These are phyloP conservation scores for Aurantiochytrium sp. DNA, from an alignment of 108 stramenopile genomes.

Conservation along the genomic window DNA sequence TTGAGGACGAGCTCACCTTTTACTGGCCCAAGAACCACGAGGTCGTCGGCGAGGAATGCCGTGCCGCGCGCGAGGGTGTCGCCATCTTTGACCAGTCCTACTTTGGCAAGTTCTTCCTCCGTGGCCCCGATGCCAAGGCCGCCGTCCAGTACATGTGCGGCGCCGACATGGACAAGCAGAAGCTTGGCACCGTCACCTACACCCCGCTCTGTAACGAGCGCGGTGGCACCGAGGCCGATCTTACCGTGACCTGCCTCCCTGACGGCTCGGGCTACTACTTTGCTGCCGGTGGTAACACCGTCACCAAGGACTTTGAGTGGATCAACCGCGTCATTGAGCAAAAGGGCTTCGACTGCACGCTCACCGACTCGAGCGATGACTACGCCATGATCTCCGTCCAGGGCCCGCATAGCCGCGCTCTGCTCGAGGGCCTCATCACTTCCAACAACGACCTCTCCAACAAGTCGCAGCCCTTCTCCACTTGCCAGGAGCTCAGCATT, in stretches of 20 bases:
- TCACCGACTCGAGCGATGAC: constrained; percentile 27
- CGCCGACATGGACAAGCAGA: constrained; percentile 17
- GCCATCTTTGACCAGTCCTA: constrained; percentile 37
- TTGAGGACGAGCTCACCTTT: constrained; percentile 22
- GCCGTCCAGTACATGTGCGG: constrained; percentile 24
- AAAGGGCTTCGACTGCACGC: neutral
- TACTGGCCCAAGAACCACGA: constrained; percentile 23
- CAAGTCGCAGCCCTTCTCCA: constrained; percentile 18
- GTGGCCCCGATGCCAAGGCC: constrained; percentile 21
- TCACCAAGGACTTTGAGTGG: constrained; percentile 34
- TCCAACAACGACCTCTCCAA: neutral
- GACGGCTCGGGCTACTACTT: constrained; percentile 28
- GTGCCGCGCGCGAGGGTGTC: constrained; percentile 20
- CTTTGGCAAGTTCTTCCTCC: constrained; percentile 31
- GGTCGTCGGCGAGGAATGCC: constrained; percentile 22
- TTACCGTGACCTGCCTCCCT: constrained; percentile 26
- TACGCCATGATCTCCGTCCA: constrained; percentile 23
- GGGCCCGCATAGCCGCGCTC: constrained; percentile 23
- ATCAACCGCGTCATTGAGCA: neutral
- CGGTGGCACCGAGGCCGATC: constrained; percentile 34
- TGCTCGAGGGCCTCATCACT: constrained; percentile 22
- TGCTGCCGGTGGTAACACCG: constrained; percentile 21
- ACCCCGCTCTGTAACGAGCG: constrained; percentile 22
- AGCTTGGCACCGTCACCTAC: constrained; percentile 28
- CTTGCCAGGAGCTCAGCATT: neutral